A percentile compares a stretch with the other conserved stretches of the same genome.
These are phyloP conservation scores for Sclerotinia glacialis DNA, from an alignment of 2,329 filamentous ascomycete genomes.

Conservation along the genomic window DNA sequence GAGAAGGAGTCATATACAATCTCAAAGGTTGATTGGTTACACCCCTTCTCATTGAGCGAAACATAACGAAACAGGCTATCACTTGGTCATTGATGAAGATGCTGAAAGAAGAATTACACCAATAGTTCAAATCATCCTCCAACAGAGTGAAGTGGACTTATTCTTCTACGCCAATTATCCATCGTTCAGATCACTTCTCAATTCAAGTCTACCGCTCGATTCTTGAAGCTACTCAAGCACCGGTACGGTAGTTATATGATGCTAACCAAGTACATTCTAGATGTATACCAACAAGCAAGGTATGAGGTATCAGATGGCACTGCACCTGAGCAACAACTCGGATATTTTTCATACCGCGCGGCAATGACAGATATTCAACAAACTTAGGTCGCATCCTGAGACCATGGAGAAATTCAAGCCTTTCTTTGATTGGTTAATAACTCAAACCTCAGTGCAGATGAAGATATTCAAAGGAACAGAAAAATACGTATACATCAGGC, in stretches of 20 bases:
- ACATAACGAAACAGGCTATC: neutral
- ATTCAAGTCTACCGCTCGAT: neutral
- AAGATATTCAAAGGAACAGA: neutral
- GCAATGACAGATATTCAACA: neutral
- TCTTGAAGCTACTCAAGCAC: neutral
- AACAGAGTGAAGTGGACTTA: neutral
- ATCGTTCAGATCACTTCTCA: neutral
- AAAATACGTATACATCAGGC: neutral
- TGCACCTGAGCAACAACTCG: neutral
- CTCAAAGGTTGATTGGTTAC: neutral
- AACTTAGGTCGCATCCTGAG: constrained; percentile 11
- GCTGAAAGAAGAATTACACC: neutral
- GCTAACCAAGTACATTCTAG: neutral
- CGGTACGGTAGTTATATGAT: neutral
- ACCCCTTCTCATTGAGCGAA: neutral
- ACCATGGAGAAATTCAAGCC: neutral
- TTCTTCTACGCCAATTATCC: neutral
- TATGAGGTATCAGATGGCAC: neutral
- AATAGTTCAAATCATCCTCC: neutral
- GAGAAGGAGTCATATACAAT: neutral
- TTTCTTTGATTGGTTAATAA: neutral
- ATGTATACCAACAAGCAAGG: neutral
- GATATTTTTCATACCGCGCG: constrained; percentile 2
- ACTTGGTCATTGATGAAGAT: neutral
- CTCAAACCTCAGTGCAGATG: constrained; percentile 1